Evolutionary conservation across 805 yeast species (phyloP).

Genomic region (Hanseniaspora clermontiae): DNA sequence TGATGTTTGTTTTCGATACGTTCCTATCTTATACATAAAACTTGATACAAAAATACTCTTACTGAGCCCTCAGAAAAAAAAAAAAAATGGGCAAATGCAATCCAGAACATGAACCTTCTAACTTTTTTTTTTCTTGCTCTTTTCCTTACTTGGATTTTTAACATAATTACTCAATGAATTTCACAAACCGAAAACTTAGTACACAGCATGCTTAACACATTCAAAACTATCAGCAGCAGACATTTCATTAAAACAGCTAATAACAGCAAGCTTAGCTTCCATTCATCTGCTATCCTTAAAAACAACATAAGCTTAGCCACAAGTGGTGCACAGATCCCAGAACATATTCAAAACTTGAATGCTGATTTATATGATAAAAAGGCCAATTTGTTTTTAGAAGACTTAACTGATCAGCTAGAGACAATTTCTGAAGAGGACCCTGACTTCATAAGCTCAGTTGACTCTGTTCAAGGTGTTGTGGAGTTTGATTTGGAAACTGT

Average conservation of each 20-base stretch:
- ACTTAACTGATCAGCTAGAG: slow-evolving; percentile 55
- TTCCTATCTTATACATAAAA: no score
- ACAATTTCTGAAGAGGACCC: slow-evolving; percentile 48
- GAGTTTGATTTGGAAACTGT: slow-evolving; percentile 54
- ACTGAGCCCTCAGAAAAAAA: no score
- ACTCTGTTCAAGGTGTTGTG: slow-evolving; percentile 64
- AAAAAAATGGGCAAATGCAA: no score
- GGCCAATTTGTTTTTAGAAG: slow-evolving; percentile 60
- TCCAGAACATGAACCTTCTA: no score
- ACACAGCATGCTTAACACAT: neutral
- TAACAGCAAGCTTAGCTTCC: neutral
- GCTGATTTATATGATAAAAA: slow-evolving; percentile 45
- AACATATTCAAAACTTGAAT: slow-evolving; percentile 38
- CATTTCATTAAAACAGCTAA: neutral
- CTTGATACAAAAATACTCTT: no score
- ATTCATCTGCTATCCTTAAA: neutral
- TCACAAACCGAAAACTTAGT: neutral
- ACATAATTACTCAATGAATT: no score
- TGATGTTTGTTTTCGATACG: no score
- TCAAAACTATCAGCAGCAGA: neutral
- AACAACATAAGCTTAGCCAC: slow-evolving; percentile 10
- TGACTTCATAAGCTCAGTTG: slow-evolving; percentile 61
- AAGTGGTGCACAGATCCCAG: slow-evolving; percentile 31
- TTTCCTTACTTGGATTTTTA: no score
- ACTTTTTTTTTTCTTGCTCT: neutral